Conservation (phyloP, 2,329 filamentous ascomycete genomes). For the Myriosclerotinia duriaeana region DNA sequence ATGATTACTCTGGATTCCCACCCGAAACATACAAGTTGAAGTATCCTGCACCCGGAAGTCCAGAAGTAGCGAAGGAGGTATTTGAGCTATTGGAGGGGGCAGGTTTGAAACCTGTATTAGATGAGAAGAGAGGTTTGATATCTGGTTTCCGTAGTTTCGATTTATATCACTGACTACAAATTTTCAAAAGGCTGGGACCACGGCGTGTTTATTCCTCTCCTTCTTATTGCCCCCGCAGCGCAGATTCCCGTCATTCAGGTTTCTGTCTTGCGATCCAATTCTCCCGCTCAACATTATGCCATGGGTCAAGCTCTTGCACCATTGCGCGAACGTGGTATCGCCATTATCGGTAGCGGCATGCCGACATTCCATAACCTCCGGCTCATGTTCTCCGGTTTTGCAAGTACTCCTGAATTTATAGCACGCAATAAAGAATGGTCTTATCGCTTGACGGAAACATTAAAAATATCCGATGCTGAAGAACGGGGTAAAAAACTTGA, state of each 20-base stretch:
- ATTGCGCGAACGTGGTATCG: constrained; percentile 66
- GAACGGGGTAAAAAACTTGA: constrained; percentile 47
- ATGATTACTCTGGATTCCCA: constrained; percentile 62
- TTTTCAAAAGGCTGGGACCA: constrained; percentile 50
- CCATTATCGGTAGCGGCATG: constrained; percentile 73
- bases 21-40: constrained; percentile 54
- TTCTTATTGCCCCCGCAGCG: constrained; percentile 33
- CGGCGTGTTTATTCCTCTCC: constrained; percentile 59
- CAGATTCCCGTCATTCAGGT: constrained; percentile 69
- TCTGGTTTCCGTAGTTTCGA: neutral
- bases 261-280: constrained; percentile 59
- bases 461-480: constrained; percentile 40
- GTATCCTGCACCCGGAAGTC: constrained; percentile 57
- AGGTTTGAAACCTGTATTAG: constrained; percentile 42
- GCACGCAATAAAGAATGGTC: constrained; percentile 58
- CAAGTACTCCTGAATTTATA: constrained; percentile 56
- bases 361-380: constrained; percentile 66
- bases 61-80: constrained; percentile 52
- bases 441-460: constrained; percentile 41
- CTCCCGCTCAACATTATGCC: constrained; percentile 63
- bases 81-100: constrained; percentile 47
- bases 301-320: constrained; percentile 64
- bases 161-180: constrained; percentile 2
- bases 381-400: constrained; percentile 48
- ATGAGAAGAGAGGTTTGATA: constrained; percentile 32